These are phyloP conservation scores for Podila clonocystis DNA, from an alignment of 192 early-diverging fungal genomes.

Conservation along the genomic window DNA sequence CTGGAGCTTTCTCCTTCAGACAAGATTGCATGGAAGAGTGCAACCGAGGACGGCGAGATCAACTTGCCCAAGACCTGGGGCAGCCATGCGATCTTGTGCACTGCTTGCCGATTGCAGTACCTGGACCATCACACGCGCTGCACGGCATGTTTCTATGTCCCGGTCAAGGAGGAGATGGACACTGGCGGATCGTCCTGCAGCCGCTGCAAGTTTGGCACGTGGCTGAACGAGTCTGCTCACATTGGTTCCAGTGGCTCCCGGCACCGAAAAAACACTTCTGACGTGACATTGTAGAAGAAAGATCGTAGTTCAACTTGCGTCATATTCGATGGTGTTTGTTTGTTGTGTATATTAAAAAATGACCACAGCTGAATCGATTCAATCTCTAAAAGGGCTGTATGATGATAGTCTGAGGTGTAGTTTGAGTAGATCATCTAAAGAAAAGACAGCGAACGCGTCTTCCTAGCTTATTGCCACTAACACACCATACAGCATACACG, in stretches of 20 bases:
- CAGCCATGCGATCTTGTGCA: conserved; percentile 30
- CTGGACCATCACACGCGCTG: conserved; percentile 37
- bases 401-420: too few species aligned
- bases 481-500: too few species aligned
- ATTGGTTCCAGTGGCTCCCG: neutral
- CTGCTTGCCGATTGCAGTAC: conserved; percentile 25
- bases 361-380: too few species aligned
- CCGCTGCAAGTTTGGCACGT: conserved; percentile 42
- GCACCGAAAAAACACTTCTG: conserved; percentile 16
- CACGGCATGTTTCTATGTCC: conserved; percentile 43
- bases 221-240: conserved; percentile 24
- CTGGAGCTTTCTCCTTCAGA: conserved; percentile 32
- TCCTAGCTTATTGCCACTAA: too few species aligned
- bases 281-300: neutral
- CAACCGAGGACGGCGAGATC: conserved; percentile 26
- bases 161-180: conserved; percentile 29
- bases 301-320: neutral
- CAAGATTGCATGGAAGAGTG: conserved; percentile 25
- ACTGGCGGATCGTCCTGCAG: conserved; percentile 19
- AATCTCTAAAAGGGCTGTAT: too few species aligned
- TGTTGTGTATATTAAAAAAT: too few species aligned
- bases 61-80: conserved; percentile 38
- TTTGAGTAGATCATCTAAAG: too few species aligned
- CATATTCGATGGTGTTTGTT: too few species aligned
- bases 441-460: too few species aligned